Evolutionary conservation across 768 basidiomycete species (phyloP).

Genomic region (Agrocybe praecox): DNA sequence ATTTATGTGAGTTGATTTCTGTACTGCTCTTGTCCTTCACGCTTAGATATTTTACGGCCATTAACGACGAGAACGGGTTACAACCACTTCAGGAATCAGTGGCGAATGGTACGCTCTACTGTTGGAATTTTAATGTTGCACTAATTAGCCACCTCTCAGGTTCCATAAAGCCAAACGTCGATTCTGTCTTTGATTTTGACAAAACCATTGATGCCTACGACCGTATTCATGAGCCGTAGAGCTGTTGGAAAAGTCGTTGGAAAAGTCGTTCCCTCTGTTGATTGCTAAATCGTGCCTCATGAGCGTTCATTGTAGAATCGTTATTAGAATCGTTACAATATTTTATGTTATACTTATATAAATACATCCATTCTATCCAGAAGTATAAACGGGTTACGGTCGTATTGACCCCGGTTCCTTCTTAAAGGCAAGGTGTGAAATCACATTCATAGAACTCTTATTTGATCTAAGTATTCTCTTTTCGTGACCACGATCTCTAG

Average conservation of each 20-base stretch:
- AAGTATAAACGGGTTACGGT: too few relatives aligned
- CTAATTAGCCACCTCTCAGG: constrained; percentile 28
- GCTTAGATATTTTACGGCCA: constrained; percentile 27
- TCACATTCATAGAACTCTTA: too few relatives aligned
- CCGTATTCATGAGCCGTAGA: constrained; percentile 48
- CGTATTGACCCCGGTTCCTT: too few relatives aligned
- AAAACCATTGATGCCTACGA: constrained; percentile 65
- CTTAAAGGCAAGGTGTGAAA: too few relatives aligned
- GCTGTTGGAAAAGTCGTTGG: constrained; percentile 71
- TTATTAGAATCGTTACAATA: background rate
- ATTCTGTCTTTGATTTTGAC: constrained; percentile 58
- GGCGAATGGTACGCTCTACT: constrained; percentile 37
- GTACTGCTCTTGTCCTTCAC: background rate
- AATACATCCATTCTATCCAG: too few relatives aligned
- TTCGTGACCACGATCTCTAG: background rate
- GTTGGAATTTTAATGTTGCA: background rate
- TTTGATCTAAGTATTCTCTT: too few relatives aligned
- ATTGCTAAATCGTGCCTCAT: constrained; percentile 2
- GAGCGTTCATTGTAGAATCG: background rate
- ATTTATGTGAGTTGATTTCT: constrained; percentile 40
- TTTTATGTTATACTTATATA: too few relatives aligned
- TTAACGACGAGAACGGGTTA: constrained; percentile 30
- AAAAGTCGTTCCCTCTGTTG: constrained; percentile 33
- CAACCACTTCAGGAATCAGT: constrained; percentile 34
- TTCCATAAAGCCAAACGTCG: constrained; percentile 53